Evolutionary conservation across 331 rosid genomes (phyloP).

Genomic region (Stylosanthes scabra): DNA sequence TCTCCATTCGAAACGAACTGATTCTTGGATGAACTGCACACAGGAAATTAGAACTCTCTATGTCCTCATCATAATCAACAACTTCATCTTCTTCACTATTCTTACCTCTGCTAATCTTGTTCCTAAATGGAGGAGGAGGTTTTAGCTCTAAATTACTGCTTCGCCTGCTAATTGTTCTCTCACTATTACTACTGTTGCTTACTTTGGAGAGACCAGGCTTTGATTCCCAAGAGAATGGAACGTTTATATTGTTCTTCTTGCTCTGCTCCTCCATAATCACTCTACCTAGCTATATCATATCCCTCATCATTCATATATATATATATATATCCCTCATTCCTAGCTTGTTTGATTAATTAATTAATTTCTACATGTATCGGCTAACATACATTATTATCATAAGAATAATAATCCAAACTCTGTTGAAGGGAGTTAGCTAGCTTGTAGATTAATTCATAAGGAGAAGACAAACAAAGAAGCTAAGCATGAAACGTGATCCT

Average conservation of each 20-base stretch:
- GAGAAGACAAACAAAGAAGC: not conserved
- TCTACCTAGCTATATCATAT: too few relatives aligned
- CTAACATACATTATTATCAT: too few relatives aligned
- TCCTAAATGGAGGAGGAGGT: conserved; percentile 50
- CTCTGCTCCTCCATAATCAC: too few relatives aligned
- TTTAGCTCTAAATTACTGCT: conserved; percentile 28
- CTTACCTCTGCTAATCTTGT: too few relatives aligned
- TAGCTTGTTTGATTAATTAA: conserved; percentile 12
- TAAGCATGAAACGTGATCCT: not conserved
- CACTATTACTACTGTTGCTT: not conserved
- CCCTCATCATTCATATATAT: too few relatives aligned
- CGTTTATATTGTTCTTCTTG: conserved; percentile 4
- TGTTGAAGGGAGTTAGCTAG: conserved; percentile 25
- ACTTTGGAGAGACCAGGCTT: conserved; percentile 56
- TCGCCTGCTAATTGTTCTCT: not conserved
- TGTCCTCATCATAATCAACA: not conserved
- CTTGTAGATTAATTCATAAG: conserved; percentile 27
- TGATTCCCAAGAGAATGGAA: conserved; percentile 60
- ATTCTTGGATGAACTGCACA: conserved; percentile 28
- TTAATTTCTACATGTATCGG: not conserved
- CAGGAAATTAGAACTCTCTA: not conserved
- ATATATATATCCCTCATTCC: too few relatives aligned
- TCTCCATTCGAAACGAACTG: conserved; percentile 8
- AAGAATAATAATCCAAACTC: conserved; percentile 1
- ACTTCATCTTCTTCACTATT: not conserved